phyloP scores from a whole-genome alignment of 805 yeast genomes.

The Candida odintsovae region DNA sequence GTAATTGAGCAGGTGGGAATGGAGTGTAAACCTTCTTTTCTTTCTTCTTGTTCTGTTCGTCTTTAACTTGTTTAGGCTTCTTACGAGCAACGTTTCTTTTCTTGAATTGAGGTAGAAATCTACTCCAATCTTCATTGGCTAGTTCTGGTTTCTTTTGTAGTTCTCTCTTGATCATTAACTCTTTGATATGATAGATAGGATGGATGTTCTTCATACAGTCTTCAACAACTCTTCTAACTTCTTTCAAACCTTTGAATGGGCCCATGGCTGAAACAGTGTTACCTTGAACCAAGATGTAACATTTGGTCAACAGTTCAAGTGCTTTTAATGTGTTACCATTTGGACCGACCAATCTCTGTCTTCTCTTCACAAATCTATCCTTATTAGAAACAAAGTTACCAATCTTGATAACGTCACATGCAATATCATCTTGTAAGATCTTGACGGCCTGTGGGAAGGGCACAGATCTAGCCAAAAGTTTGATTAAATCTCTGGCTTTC shows the following conservation, averaged over 20 bases:
- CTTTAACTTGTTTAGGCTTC: conserved; percentile 66
- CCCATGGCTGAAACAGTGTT: conserved; percentile 98
- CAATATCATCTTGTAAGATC: conserved; percentile 84
- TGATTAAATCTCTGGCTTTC: conserved; percentile 92
- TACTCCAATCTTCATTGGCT: conserved; percentile 93
- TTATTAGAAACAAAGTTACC: conserved; percentile 85
- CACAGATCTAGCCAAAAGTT: conserved; percentile 89
- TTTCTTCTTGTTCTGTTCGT: conserved; percentile 36
- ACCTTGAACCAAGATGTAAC: conserved; percentile 95
- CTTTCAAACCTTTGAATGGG: conserved; percentile 87
- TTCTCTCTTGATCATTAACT: conserved; percentile 95
- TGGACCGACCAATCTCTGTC: conserved; percentile 96
- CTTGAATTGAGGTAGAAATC: conserved; percentile 94
- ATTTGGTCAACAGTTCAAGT: conserved; percentile 87
- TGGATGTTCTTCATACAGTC: conserved; percentile 96
- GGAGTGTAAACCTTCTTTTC: conserved; percentile 85
- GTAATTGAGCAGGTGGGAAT: conserved; percentile 96
- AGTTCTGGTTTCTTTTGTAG: conserved; percentile 91
- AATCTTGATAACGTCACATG: conserved; percentile 94
- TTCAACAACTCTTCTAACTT: conserved; percentile 88
- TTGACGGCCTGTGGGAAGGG: conserved; percentile 96
- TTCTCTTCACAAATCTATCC: conserved; percentile 89
- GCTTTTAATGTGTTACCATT: conserved; percentile 96
- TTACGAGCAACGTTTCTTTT: conserved; percentile 93
- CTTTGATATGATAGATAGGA: conserved; percentile 97